These are phyloP conservation scores for Microthlaspi erraticum DNA, from an alignment of 345 rosid species.

Conservation along the genomic window DNA sequence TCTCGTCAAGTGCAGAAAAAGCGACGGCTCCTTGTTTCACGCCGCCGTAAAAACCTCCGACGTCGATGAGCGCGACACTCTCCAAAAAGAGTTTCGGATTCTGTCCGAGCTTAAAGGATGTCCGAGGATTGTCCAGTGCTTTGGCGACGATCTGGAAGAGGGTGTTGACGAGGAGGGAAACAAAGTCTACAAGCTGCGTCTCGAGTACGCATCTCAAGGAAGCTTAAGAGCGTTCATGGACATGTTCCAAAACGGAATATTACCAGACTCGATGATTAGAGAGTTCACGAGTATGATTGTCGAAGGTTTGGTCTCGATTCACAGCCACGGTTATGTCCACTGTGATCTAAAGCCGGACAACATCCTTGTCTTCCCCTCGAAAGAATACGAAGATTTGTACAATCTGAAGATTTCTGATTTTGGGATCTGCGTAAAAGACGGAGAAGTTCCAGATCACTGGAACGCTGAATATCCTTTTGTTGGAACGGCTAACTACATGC, in stretches of 20 bases:
- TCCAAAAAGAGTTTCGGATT: conserved; percentile 46
- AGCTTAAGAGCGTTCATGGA: conserved; percentile 32
- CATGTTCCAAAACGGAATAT: conserved; percentile 13
- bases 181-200: conserved; percentile 40
- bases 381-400: background rate
- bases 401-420: conserved; percentile 45
- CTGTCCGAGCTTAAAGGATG: conserved; percentile 23
- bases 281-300: conserved; percentile 39
- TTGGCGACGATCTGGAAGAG: conserved; percentile 39
- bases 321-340: conserved; percentile 24
- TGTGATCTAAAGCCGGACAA: conserved; percentile 52
- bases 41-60: conserved; percentile 44
- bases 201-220: conserved; percentile 53
- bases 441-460: conserved; percentile 14
- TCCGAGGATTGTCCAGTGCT: conserved; percentile 37
- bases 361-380: conserved; percentile 27
- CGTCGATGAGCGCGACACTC: conserved; percentile 27
- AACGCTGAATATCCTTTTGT: conserved; percentile 13
- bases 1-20: background rate
- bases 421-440: conserved; percentile 40
- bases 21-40: background rate
- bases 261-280: conserved; percentile 42
- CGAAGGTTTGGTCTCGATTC: conserved; percentile 41
- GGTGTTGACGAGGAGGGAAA: conserved; percentile 8
- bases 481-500: conserved; percentile 49